Evolutionary conservation across 805 yeast genomes (phyloP).

Genomic region (Huiozyma sinensis): DNA sequence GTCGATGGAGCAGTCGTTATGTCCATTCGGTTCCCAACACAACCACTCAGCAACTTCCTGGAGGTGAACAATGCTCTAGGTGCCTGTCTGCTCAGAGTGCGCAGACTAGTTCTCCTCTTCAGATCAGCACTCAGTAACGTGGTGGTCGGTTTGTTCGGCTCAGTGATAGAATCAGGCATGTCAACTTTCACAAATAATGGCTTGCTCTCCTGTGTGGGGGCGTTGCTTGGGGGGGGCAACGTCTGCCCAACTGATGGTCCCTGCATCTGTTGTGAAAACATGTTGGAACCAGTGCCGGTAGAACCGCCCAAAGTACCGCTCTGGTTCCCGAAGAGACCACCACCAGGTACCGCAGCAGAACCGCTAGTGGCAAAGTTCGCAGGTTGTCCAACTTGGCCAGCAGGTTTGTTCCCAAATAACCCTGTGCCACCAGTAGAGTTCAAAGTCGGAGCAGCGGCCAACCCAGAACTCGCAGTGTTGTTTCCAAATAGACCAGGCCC

Average conservation of each 20-base stretch:
- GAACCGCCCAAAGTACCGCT: neutral
- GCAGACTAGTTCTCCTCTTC: constrained; percentile 47
- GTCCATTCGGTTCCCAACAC: neutral
- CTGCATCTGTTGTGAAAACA: constrained; percentile 6
- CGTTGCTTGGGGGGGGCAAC: neutral
- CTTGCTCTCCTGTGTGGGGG: constrained; percentile 26
- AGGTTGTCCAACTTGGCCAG: constrained; percentile 2
- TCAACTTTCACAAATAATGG: constrained; percentile 36
- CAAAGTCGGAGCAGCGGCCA: constrained; percentile 10
- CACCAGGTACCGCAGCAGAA: constrained; percentile 2
- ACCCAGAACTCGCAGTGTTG: constrained; percentile 10
- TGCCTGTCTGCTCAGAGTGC: constrained; percentile 50
- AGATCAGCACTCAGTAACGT: constrained; percentile 35
- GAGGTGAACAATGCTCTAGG: constrained; percentile 47
- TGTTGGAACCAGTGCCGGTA: constrained; percentile 3
- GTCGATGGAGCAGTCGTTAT: neutral
- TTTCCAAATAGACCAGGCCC: constrained; percentile 31
- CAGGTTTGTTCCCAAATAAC: constrained; percentile 28
- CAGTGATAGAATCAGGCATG: constrained; percentile 30
- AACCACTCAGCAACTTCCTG: neutral
- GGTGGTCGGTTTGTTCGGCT: constrained; percentile 35
- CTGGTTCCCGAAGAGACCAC: constrained; percentile 27
- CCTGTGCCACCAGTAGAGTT: constrained; percentile 29
- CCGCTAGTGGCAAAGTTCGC: constrained; percentile 28
- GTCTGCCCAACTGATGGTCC: constrained; percentile 1